phyloP scores from a whole-genome alignment of 2,329 filamentous ascomycete genomes.

The Fusarium abutilonis region DNA sequence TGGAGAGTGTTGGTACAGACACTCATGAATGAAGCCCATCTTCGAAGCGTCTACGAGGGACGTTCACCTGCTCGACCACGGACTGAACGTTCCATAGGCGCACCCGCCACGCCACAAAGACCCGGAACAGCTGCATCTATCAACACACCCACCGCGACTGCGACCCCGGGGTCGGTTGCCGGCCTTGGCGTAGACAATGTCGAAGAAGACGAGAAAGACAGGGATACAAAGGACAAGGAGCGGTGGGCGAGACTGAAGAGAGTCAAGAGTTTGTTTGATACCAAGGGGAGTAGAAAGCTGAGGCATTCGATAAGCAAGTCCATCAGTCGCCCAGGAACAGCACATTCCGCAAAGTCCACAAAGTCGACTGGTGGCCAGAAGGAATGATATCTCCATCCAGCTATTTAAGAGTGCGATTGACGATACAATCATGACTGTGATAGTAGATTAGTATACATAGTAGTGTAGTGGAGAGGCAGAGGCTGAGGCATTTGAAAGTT shows the following conservation, averaged over 20 bases:
- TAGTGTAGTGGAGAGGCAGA: not conserved
- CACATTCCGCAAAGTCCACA: slow-evolving; percentile 46
- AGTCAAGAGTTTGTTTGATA: slow-evolving; percentile 76
- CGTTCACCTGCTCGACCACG: slow-evolving; percentile 38
- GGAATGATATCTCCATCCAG: slow-evolving; percentile 10
- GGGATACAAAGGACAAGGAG: slow-evolving; percentile 73
- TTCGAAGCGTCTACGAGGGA: slow-evolving; percentile 54
- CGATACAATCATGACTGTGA: slow-evolving; percentile 15
- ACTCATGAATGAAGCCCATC: slow-evolving; percentile 67
- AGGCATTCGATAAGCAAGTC: slow-evolving; percentile 53
- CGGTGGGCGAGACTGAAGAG: slow-evolving; percentile 76
- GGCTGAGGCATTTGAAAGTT: not conserved
- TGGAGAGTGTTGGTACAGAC: slow-evolving; percentile 66
- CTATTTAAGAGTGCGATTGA: slow-evolving; percentile 5
- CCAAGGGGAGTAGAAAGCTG: slow-evolving; percentile 68
- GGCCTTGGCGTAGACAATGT: slow-evolving; percentile 20
- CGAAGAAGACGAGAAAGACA: slow-evolving; percentile 56
- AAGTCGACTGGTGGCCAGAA: slow-evolving; percentile 36
- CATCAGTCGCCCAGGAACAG: slow-evolving; percentile 54
- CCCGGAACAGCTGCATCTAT: slow-evolving; percentile 30
- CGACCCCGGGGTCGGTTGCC: slow-evolving; percentile 17
- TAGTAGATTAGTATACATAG: too few species aligned
- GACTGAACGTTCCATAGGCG: slow-evolving; percentile 18
- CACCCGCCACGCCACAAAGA: slow-evolving; percentile 39
- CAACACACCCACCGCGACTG: slow-evolving; percentile 22